phyloP scores from a whole-genome alignment of 192 early-diverging fungal species.

The Coemansia sp. region DNA sequence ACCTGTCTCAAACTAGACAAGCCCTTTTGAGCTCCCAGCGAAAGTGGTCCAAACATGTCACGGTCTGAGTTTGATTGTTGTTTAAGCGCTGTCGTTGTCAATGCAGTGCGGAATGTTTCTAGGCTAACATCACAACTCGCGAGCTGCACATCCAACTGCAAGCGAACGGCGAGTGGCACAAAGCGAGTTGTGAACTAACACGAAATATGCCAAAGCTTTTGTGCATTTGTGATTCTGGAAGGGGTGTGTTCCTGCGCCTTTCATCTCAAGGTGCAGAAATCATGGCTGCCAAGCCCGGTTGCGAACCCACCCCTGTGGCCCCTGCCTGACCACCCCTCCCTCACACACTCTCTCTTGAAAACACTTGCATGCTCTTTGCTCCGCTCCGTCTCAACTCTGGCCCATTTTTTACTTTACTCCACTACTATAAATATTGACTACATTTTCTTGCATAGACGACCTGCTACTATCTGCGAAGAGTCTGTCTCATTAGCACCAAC shows the following conservation, averaged over 20 bases:
- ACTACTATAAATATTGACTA: neutral
- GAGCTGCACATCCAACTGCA: neutral
- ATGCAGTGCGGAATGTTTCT: neutral
- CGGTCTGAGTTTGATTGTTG: neutral
- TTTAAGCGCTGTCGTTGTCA: neutral
- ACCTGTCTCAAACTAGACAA: neutral
- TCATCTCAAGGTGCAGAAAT: neutral
- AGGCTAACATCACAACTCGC: neutral
- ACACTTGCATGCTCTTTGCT: neutral
- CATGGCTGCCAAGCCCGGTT: neutral
- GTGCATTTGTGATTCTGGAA: neutral
- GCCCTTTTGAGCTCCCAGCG: neutral
- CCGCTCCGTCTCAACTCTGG: neutral
- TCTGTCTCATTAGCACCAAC: neutral
- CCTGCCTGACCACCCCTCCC: neutral
- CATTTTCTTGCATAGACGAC: neutral
- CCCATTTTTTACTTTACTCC: neutral
- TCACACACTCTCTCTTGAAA: neutral
- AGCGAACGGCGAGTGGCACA: neutral
- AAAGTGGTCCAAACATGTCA: neutral
- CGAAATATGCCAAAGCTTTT: neutral
- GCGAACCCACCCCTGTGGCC: neutral
- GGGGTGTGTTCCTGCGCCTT: neutral
- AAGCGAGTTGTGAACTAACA: neutral
- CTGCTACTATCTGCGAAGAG: neutral